Evolutionary conservation across 1,284 basidiomycete genomes (phyloP).

Genomic region (Boletellus deceptivus): DNA sequence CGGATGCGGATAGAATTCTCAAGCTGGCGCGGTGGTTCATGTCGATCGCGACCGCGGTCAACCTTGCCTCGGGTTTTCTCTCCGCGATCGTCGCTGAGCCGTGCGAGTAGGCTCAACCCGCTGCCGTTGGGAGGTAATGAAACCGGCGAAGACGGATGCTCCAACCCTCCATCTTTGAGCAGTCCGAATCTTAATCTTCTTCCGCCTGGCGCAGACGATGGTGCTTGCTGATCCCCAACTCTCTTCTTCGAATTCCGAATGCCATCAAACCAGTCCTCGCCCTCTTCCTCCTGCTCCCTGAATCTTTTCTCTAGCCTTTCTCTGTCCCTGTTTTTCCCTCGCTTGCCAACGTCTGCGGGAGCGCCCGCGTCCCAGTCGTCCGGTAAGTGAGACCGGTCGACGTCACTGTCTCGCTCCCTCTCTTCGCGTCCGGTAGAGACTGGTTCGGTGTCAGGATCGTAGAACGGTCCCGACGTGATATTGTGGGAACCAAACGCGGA

Average conservation of each 20-base stretch:
- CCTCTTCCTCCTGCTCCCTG: conserved; percentile 48
- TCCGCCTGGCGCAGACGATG: conserved; percentile 11
- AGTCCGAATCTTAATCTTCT: conserved; percentile 41
- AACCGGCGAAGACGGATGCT: conserved; percentile 9
- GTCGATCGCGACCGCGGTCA: conserved; percentile 10
- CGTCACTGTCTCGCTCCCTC: conserved; percentile 15
- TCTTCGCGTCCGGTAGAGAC: conserved; percentile 13
- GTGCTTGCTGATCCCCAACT: conserved; percentile 14
- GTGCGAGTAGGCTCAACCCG: conserved; percentile 29
- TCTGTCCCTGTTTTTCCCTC: conserved; percentile 57
- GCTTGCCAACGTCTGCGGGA: conserved; percentile 63
- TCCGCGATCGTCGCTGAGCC: conserved; percentile 23
- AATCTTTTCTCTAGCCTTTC: conserved; percentile 52
- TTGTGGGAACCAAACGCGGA: conserved; percentile 79
- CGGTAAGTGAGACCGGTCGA: conserved; percentile 25
- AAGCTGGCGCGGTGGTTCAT: conserved; percentile 7
- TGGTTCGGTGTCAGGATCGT: conserved; percentile 38
- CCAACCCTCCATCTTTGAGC: conserved; percentile 24
- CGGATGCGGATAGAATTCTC: conserved; percentile 27
- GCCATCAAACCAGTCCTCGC: conserved; percentile 63
- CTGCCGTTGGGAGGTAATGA: conserved; percentile 8
- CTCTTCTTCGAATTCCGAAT: conserved; percentile 25
- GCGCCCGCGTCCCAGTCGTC: conserved; percentile 45
- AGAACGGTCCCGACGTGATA: conserved; percentile 73
- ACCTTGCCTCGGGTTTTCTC: conserved; percentile 10